Evolutionary conservation across 129 eudicot genomes (phyloP).

Genomic region (Sambucus nigra): DNA sequence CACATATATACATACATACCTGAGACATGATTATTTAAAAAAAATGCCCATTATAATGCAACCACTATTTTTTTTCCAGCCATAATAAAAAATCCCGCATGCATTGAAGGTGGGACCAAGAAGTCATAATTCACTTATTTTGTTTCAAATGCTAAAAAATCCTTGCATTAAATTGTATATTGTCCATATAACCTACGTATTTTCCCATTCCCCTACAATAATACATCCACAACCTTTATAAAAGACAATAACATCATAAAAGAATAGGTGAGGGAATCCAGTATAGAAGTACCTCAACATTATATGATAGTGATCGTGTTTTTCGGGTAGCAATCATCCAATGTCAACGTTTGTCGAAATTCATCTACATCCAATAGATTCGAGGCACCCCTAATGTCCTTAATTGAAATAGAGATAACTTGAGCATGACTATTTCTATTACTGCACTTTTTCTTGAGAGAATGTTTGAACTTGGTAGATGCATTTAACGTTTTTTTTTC

Average conservation of each 20-base stretch:
- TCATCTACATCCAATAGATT: conserved; percentile 75
- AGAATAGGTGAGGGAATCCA: not conserved
- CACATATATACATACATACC: too few species aligned
- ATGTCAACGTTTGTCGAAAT: conserved; percentile 66
- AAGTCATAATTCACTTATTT: not conserved
- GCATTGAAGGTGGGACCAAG: not conserved
- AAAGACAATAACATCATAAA: not conserved
- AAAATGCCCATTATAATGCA: too few species aligned
- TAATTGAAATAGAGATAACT: conserved; percentile 81
- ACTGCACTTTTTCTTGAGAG: conserved; percentile 82
- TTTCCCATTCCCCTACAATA: too few species aligned
- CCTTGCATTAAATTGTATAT: not conserved
- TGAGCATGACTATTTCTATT: conserved; percentile 78
- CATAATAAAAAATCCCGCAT: not conserved
- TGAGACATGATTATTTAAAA: too few species aligned
- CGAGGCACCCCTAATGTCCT: conserved; percentile 79
- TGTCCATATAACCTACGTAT: not conserved
- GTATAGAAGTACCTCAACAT: conserved; percentile 58
- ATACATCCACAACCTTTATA: not conserved
- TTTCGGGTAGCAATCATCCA: conserved; percentile 78
- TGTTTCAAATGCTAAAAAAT: not conserved
- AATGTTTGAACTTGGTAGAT: conserved; percentile 75
- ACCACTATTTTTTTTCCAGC: too few species aligned
- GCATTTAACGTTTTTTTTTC: conserved; percentile 89
- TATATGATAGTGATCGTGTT: conserved; percentile 83